phyloP scores from a whole-genome alignment of 345 rosid genomes.

The Rhodamnia rubescens region DNA sequence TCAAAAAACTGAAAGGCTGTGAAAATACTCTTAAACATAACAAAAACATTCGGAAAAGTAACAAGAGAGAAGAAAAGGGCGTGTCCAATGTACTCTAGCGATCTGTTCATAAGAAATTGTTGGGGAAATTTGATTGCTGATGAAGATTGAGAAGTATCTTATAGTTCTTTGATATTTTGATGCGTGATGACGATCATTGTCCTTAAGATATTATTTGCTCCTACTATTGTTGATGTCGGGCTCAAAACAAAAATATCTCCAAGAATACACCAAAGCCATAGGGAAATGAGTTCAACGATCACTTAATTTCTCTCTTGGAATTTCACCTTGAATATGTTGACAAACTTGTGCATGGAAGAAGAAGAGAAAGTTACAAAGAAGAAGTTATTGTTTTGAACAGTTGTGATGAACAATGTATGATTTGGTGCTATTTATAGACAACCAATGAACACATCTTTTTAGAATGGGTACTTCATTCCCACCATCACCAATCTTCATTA shows the following conservation, averaged over 20 bases:
- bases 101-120: too few species aligned
- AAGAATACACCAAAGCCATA: background rate
- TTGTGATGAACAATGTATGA: background rate
- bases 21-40: too few species aligned
- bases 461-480: background rate
- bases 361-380: background rate
- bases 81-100: too few species aligned
- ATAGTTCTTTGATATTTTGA: background rate
- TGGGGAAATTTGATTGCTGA: background rate
- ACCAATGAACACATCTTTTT: background rate
- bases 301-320: background rate
- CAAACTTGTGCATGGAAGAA: background rate
- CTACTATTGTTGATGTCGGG: rapidly evolving
- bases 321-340: background rate
- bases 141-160: background rate
- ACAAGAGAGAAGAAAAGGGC: too few species aligned
- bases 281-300: too few species aligned
- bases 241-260: background rate
- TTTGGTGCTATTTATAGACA: background rate
- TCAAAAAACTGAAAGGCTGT: too few species aligned
- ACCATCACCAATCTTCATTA: background rate
- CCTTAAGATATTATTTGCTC: background rate
- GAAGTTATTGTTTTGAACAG: background rate
- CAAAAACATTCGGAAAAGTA: too few species aligned
- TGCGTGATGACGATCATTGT: background rate